A percentile compares a stretch with the other conserved stretches of the same genome.
Conservation (phyloP, 768 basidiomycete genomes). For the Chalciporus pseudorubinellus region DNA sequence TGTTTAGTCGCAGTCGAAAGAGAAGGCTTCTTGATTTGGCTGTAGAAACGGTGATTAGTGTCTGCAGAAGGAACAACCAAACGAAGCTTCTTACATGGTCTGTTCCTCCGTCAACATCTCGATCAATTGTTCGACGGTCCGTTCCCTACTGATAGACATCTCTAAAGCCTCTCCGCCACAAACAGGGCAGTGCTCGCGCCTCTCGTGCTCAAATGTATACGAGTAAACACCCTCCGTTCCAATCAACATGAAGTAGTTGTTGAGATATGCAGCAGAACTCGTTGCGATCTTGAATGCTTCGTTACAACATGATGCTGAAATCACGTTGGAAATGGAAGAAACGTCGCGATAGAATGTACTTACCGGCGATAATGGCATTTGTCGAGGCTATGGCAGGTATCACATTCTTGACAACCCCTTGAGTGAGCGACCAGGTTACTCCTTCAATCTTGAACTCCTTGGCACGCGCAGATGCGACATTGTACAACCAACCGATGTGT, state of each 20-base stretch:
- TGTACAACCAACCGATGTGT: slow-evolving; percentile 92
- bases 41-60: slow-evolving; percentile 32
- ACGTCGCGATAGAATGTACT: slow-evolving; percentile 12
- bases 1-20: slow-evolving; percentile 72
- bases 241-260: slow-evolving; percentile 98
- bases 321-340: slow-evolving; percentile 4
- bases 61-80: background rate
- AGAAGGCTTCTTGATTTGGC: slow-evolving; percentile 97
- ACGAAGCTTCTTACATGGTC: slow-evolving; percentile 66
- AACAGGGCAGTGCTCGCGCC: slow-evolving; percentile 90
- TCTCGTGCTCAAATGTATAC: slow-evolving; percentile 95
- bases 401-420: slow-evolving; percentile 99
- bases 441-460: slow-evolving; percentile 97
- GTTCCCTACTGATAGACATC: slow-evolving; percentile 62
- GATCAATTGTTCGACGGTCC: slow-evolving; percentile 84
- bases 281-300: slow-evolving; percentile 99
- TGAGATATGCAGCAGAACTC: slow-evolving; percentile 87
- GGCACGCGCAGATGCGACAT: slow-evolving; percentile 76
- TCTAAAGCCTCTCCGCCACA: slow-evolving; percentile 91
- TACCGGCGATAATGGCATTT: slow-evolving; percentile 96
- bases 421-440: slow-evolving; percentile 95
- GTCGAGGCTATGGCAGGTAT: slow-evolving; percentile 99
- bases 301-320: slow-evolving; percentile 89
- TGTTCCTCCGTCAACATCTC: slow-evolving; percentile 85
- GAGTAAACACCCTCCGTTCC: slow-evolving; percentile 97